These are phyloP conservation scores for Diplodia sapinea DNA, from an alignment of 2,329 filamentous ascomycete genomes.

Conservation along the genomic window DNA sequence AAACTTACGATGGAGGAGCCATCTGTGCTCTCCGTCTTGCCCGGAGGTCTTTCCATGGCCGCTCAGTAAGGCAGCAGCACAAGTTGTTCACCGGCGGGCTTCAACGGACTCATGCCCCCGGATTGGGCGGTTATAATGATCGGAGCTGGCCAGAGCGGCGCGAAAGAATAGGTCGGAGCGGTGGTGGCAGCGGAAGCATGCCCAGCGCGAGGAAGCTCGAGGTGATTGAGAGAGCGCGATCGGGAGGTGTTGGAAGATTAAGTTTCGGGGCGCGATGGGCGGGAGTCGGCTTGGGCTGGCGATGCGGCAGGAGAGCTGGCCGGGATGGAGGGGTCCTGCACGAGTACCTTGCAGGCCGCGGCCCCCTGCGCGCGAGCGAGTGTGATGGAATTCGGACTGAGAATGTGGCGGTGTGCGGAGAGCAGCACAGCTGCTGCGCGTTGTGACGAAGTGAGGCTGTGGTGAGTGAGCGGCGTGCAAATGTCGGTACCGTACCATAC, in stretches of 20 bases:
- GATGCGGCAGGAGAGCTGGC: slow-evolving; percentile 28
- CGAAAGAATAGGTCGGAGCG: slow-evolving; percentile 6
- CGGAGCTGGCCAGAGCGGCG: slow-evolving; percentile 25
- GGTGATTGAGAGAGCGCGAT: slow-evolving; percentile 4
- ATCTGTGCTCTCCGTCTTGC: slow-evolving; percentile 65
- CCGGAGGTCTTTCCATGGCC: slow-evolving; percentile 47
- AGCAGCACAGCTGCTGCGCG: slow-evolving; percentile 17
- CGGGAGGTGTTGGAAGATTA: slow-evolving; percentile 15
- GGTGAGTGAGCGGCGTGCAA: slow-evolving; percentile 8
- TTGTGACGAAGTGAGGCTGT: slow-evolving; percentile 16
- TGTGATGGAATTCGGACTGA: slow-evolving; percentile 25
- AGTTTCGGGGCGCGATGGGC: slow-evolving; percentile 24
- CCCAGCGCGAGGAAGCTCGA: slow-evolving; percentile 24
- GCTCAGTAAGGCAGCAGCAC: slow-evolving; percentile 11
- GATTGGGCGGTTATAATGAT: slow-evolving; percentile 25
- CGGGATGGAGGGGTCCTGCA: slow-evolving; percentile 31
- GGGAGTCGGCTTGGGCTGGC: slow-evolving; percentile 26
- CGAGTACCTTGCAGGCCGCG: slow-evolving; percentile 29
- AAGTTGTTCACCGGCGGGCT: slow-evolving; percentile 13
- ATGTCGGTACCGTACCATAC: slow-evolving; percentile 8
- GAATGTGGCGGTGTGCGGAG: slow-evolving; percentile 30
- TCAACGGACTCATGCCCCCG: slow-evolving; percentile 27
- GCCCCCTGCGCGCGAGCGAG: slow-evolving; percentile 28
- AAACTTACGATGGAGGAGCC: slow-evolving; percentile 73
- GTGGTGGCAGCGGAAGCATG: slow-evolving; percentile 26